Evolutionary conservation across 1,284 basidiomycete species (phyloP).

Genomic region (Pseudomicrostroma phylloplanum): DNA sequence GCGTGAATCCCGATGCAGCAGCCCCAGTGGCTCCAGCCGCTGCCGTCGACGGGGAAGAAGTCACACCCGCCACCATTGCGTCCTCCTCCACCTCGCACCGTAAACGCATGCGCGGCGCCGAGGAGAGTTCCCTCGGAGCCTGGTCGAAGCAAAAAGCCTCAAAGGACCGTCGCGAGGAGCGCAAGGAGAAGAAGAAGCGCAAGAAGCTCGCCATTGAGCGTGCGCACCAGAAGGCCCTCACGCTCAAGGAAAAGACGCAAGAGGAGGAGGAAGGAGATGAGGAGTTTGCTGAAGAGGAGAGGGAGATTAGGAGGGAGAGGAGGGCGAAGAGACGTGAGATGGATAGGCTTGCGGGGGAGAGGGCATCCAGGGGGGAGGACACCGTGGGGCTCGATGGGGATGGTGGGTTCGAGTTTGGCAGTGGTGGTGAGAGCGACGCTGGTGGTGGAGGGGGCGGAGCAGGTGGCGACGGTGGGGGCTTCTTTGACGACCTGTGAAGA

Average conservation of each 20-base stretch:
- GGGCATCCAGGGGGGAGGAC: neutral
- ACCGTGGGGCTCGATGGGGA: too few species aligned
- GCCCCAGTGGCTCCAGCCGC: neutral
- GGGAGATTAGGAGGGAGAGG: slow-evolving; percentile 27
- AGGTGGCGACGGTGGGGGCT: slow-evolving; percentile 10
- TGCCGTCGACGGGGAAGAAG: neutral
- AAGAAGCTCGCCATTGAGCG: slow-evolving; percentile 12
- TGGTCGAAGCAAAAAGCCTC: slow-evolving; percentile 16
- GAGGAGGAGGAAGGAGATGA: slow-evolving; percentile 29
- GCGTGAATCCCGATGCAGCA: neutral
- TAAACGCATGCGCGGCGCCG: neutral
- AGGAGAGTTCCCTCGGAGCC: neutral
- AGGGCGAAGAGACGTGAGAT: slow-evolving; percentile 19
- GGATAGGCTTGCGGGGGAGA: slow-evolving; percentile 4
- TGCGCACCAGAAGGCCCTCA: slow-evolving; percentile 18
- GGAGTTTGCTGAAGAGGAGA: slow-evolving; percentile 35
- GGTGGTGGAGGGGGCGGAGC: neutral
- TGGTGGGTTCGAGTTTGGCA: neutral
- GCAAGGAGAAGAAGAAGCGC: slow-evolving; percentile 13
- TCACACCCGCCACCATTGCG: too few species aligned
- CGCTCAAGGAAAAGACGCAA: slow-evolving; percentile 29
- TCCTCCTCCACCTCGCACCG: neutral
- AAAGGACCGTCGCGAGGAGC: slow-evolving; percentile 15
- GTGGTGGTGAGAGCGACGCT: neutral
- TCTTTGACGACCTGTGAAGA: slow-evolving; percentile 17